A percentile compares a stretch with the other conserved stretches of the same genome.
phyloP scores from a whole-genome alignment of 139 green algal species.

The Coelastrella sp. region DNA sequence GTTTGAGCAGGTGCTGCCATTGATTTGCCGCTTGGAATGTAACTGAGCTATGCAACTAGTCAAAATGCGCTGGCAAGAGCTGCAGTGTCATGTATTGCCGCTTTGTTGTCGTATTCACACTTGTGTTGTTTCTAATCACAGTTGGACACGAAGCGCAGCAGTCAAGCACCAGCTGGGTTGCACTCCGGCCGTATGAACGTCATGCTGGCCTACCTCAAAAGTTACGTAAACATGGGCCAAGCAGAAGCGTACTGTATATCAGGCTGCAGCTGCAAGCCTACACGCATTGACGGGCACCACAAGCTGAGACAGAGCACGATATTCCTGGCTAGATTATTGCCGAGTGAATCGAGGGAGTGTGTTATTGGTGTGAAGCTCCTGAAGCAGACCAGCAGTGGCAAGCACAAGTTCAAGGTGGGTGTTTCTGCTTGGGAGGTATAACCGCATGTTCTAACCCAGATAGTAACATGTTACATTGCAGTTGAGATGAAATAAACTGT shows the following conservation, averaged over 20 bases:
- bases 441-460: too few species aligned
- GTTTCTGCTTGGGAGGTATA: too few species aligned
- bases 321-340: constrained; percentile 35
- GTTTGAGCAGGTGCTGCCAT: too few species aligned
- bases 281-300: constrained; percentile 39
- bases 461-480: too few species aligned
- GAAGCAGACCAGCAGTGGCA: constrained; percentile 25
- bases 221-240: constrained; percentile 48
- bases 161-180: neutral
- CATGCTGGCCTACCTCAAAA: constrained; percentile 47
- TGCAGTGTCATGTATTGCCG: too few species aligned
- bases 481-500: too few species aligned
- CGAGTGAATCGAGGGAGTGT: neutral
- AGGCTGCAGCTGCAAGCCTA: constrained; percentile 44
- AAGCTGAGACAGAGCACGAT: constrained; percentile 34
- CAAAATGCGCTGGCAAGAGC: too few species aligned
- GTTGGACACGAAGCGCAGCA: constrained; percentile 39
- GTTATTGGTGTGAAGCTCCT: constrained; percentile 43
- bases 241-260: constrained; percentile 25
- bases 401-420: constrained; percentile 59
- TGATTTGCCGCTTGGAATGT: too few species aligned
- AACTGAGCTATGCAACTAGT: too few species aligned
- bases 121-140: neutral
- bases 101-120: too few species aligned
- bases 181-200: constrained; percentile 36